Percentiles rank a stretch among this genome's conserved stretches.
phyloP scores from a whole-genome alignment of 2,329 filamentous ascomycete species.

The Sodiomyces alkalinus region DNA sequence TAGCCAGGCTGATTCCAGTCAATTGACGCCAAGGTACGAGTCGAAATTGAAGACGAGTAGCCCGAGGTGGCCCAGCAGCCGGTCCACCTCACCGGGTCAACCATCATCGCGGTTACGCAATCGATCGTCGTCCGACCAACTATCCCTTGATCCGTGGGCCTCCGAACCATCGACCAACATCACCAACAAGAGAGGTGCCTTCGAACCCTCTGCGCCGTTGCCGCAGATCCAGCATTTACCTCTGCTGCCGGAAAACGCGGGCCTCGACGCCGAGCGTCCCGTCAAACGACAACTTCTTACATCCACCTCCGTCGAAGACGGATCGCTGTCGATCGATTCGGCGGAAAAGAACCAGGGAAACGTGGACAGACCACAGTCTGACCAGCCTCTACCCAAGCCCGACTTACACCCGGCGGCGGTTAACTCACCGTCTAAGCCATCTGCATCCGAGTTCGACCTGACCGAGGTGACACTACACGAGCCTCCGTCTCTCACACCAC shows the following conservation, averaged over 20 bases:
- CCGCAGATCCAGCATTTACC: conserved; percentile 8
- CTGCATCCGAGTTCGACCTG: no score
- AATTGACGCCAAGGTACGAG: conserved; percentile 15
- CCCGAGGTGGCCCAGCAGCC: conserved; percentile 23
- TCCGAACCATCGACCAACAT: conserved; percentile 14
- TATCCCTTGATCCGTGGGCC: conserved; percentile 27
- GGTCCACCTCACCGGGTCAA: conserved; percentile 19
- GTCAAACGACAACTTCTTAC: not conserved
- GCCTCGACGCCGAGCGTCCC: no score
- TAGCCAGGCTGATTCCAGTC: conserved; percentile 9
- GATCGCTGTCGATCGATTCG: no score
- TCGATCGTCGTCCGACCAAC: conserved; percentile 17
- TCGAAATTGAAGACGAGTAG: conserved; percentile 19
- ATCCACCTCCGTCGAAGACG: not conserved
- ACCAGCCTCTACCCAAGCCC: no score
- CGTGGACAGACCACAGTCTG: no score
- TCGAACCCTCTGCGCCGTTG: conserved; percentile 6
- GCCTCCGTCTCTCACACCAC: conserved; percentile 31
- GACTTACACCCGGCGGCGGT: no score
- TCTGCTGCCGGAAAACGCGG: no score
- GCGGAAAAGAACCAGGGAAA: no score
- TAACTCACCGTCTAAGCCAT: no score
- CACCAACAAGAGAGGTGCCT: conserved; percentile 10
- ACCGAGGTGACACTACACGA: no score
- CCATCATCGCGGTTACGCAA: conserved; percentile 16